Percentiles rank a stretch among this genome's conserved stretches.
phyloP scores from a whole-genome alignment of 2,329 filamentous ascomycete species.

The Sporothrix phasma region DNA sequence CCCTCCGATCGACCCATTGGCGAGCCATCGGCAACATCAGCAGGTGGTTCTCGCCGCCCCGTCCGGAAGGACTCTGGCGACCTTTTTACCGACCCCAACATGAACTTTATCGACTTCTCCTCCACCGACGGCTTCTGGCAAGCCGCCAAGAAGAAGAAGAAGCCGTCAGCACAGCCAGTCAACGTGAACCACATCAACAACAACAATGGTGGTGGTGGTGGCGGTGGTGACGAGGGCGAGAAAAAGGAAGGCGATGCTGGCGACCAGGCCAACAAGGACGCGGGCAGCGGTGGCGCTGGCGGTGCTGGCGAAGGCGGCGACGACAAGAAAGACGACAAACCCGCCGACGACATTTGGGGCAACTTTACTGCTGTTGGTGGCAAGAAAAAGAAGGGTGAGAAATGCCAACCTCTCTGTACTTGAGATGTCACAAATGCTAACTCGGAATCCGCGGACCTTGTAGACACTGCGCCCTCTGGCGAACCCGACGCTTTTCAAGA shows the following conservation, averaged over 20 bases:
- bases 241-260: conserved; percentile 25
- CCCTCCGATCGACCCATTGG: background rate
- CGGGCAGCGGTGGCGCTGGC: conserved; percentile 26
- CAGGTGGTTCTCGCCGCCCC: background rate
- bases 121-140: conserved; percentile 45
- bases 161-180: conserved; percentile 24
- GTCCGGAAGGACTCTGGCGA: conserved; percentile 22
- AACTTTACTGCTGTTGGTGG: conserved; percentile 35
- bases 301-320: conserved; percentile 22
- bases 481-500: conserved; percentile 54
- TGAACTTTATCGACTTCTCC: conserved; percentile 45
- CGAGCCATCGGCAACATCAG: background rate
- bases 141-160: conserved; percentile 45
- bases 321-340: conserved; percentile 26
- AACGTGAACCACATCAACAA: conserved; percentile 38
- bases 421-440: conserved; percentile 19
- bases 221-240: conserved; percentile 25
- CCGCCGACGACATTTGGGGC: conserved; percentile 36
- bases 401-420: conserved; percentile 26
- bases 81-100: conserved; percentile 38
- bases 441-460: conserved; percentile 10
- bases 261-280: conserved; percentile 22
- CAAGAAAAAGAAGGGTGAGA: conserved; percentile 51
- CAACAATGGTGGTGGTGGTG: conserved; percentile 30
- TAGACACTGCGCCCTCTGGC: conserved; percentile 20